These are phyloP conservation scores for Amanita brunnescens DNA, from an alignment of 768 basidiomycete genomes.

Conservation along the genomic window DNA sequence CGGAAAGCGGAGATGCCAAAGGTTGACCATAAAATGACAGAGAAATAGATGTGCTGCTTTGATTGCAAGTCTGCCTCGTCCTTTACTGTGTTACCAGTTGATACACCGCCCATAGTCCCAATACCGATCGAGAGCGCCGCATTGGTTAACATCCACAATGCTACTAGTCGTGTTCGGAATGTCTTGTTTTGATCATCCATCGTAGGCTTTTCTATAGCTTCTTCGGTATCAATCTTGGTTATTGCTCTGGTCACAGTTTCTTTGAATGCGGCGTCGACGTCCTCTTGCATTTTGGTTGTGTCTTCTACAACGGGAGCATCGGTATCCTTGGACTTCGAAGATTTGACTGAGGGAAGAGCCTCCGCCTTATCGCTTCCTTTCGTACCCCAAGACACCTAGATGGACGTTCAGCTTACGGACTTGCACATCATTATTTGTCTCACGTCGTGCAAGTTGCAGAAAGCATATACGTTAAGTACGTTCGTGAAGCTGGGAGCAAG, in stretches of 20 bases:
- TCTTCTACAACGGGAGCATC: constrained; percentile 82
- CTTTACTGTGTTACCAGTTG: constrained; percentile 20
- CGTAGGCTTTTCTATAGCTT: constrained; percentile 67
- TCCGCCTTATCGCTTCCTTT: constrained; percentile 95
- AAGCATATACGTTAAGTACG: constrained; percentile 93
- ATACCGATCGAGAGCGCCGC: constrained; percentile 66
- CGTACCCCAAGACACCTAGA: constrained; percentile 85
- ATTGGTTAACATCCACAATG: constrained; percentile 71
- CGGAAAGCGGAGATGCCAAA: constrained; percentile 65
- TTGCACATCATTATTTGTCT: constrained; percentile 12
- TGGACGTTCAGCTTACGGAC: not conserved
- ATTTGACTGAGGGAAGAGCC: constrained; percentile 80
- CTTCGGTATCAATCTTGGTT: constrained; percentile 60
- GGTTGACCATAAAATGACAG: constrained; percentile 72
- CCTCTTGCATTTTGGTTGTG: constrained; percentile 71
- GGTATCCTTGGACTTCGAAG: constrained; percentile 68
- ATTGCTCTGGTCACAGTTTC: constrained; percentile 85
- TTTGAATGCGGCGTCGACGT: constrained; percentile 87
- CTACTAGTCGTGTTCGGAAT: constrained; percentile 84
- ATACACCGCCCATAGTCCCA: constrained; percentile 63
- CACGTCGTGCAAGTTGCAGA: constrained; percentile 93
- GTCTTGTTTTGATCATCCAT: constrained; percentile 88
- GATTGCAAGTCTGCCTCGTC: constrained; percentile 33
- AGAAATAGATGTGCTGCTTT: constrained; percentile 57
- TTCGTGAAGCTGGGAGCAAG: constrained; percentile 92